Base-by-base conservation (phyloP, 2,329 filamentous ascomycete genomes). In the Sclerotinia borealis region DNA sequence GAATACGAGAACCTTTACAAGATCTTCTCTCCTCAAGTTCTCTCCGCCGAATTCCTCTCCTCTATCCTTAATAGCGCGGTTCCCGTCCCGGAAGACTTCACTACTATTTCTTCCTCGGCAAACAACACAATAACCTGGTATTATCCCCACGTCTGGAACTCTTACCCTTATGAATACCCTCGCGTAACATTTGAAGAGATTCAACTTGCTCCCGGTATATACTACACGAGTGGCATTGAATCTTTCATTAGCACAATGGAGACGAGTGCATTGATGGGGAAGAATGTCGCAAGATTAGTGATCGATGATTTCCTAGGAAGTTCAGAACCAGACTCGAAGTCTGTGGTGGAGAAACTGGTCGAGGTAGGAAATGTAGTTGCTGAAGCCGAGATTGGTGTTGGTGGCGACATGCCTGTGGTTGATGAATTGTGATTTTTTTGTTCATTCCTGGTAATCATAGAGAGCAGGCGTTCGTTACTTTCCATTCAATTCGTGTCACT, bases 211-310 rank as follows among this genome's bases (percentile, higher is more conserved):
- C 76, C 82, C 8, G 84, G 85, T 0, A 71, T 93, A 17, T 95
- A 86, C 76, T 89, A 89, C 73, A 89, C 86, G 0, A 86, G 85
- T 13, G 86, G 85, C 2, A 96, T 98, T 49, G 93, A 98, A 77
- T 89, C 89, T 69, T 97, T 99, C 74, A 96, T 98, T 69, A 95
- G 90, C 11, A 96, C 92, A 0, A 98, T 99, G 95, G 95, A 99
- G 80, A 97, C 95, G 8, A 96, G 88, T 74, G 90, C 91, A 1
- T 76, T 98, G 69, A 95, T 95, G 86, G 95, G 95, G 0, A 91
- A 84, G 83, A 95, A 95, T 72, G 87, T 95, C 25, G 91, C 91
- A 10, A 82, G 81, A 67, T 77, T 95, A 61, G 80, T 93, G 51
- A 80, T 86, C 0, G 84, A 93, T 70, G 83, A 84, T 59, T 85